These are phyloP conservation scores for Colletotrichum sp. DNA, from an alignment of 2,329 filamentous ascomycete genomes.

Conservation along the genomic window DNA sequence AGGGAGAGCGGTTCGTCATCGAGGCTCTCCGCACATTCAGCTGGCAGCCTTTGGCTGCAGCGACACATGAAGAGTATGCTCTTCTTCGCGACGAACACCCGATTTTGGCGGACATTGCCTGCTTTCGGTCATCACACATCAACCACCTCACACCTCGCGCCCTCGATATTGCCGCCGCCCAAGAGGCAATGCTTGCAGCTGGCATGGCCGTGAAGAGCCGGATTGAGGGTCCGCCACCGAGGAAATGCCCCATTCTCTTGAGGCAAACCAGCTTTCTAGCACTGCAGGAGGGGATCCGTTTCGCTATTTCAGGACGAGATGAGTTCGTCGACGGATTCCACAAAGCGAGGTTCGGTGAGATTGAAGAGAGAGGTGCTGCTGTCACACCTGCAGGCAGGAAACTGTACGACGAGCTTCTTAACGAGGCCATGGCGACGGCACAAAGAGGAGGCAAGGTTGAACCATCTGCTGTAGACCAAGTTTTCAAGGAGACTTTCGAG, in stretches of 20 bases:
- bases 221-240: slow-evolving; percentile 55
- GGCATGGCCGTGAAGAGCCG: slow-evolving; percentile 50
- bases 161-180: slow-evolving; percentile 50
- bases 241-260: slow-evolving; percentile 50
- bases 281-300: slow-evolving; percentile 51
- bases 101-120: slow-evolving; percentile 52
- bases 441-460: background rate
- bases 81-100: slow-evolving; percentile 47
- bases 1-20: slow-evolving; percentile 41
- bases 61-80: slow-evolving; percentile 45
- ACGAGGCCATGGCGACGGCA: slow-evolving; percentile 25
- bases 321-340: slow-evolving; percentile 39
- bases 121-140: slow-evolving; percentile 49
- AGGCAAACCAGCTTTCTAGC: slow-evolving; percentile 60
- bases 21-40: slow-evolving; percentile 51
- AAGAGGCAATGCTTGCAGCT: slow-evolving; percentile 43
- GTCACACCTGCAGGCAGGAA: slow-evolving; percentile 48
- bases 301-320: slow-evolving; percentile 26
- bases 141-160: slow-evolving; percentile 59
- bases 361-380: slow-evolving; percentile 57
- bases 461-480: slow-evolving; percentile 11
- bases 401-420: slow-evolving; percentile 51
- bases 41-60: slow-evolving; percentile 48
- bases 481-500: slow-evolving; percentile 34
- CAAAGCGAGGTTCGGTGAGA: slow-evolving; percentile 56